Conservation (phyloP, 345 rosid species). For the Hevea brasiliensis region DNA sequence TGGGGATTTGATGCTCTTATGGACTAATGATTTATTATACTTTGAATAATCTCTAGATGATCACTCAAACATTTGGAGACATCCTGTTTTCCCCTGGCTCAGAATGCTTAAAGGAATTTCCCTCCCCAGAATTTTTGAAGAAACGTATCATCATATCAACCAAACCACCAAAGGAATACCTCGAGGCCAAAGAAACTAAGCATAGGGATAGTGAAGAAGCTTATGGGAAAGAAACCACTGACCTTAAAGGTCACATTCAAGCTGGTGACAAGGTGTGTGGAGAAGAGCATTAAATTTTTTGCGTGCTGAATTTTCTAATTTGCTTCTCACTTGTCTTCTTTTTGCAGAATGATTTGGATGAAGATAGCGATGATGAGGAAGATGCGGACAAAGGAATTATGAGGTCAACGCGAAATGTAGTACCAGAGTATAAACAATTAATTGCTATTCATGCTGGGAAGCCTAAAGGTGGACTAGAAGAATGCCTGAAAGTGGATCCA, state of each 20-base stretch:
- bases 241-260: constrained; percentile 27
- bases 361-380: constrained; percentile 34
- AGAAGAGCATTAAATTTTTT: background rate
- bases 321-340: constrained; percentile 18
- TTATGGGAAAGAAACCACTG: constrained; percentile 65
- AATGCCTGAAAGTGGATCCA: constrained; percentile 42
- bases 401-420: background rate
- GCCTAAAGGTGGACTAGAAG: constrained; percentile 47
- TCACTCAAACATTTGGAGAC: constrained; percentile 71
- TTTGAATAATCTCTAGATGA: constrained; percentile 56
- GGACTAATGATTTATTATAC: constrained; percentile 14
- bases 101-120: constrained; percentile 75
- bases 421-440: constrained; percentile 43
- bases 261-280: constrained; percentile 41
- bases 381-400: constrained; percentile 11
- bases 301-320: constrained; percentile 6
- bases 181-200: constrained; percentile 42
- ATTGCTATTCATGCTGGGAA: constrained; percentile 63
- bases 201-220: constrained; percentile 50
- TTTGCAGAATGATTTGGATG: constrained; percentile 43
- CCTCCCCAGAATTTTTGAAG: constrained; percentile 71
- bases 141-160: constrained; percentile 77
- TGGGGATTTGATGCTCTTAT: constrained; percentile 10
- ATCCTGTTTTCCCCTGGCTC: constrained; percentile 72
- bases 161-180: constrained; percentile 91